Evolutionary conservation across 805 yeast genomes (phyloP), one percentile per base, ranked within the genome.

Genomic region (Candida nanaspora): DNA sequence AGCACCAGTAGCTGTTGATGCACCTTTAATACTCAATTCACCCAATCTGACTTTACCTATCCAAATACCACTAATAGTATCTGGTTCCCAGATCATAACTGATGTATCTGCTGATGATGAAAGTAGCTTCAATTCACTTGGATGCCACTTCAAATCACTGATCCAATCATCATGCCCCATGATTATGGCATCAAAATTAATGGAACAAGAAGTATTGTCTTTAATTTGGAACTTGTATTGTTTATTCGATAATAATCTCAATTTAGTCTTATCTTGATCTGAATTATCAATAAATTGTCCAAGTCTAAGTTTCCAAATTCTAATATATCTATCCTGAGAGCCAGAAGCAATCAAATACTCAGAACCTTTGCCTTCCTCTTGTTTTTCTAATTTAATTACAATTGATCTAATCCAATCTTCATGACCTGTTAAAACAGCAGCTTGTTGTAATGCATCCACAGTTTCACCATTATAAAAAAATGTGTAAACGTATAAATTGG

Each of bases 151-250:
- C 36, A 93, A 66, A 9, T 86, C 78, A 2, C 91, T 78, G 21
- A 94, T 81, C 98, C 98, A 93, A 59, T 93, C 99, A 57, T 93
- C 99, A 61, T 93, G 98, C 7, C 98, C 99, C 83, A 93, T 82
- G 21, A 93, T 78, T 44, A 93, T 74, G 0, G 98, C 96, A 54
- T 94, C 99, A 55, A 89, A 87, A 48, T 77, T 78, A 39, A 88
- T 71, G 4, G 82, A 76, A 43, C 75, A 76, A 38, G 65, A 58
- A 2, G 69, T 55, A 19, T 37, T 15, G 8, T 33, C 52, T 3
- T 50, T 56, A 30, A 72, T 53, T 11, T 54, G 50, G 46, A 87
- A 78, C 45, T 76, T 73, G 58, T 84, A 80, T 59, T 80, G 84
- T 50, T 83, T 87, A 62, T 85, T 86, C 15, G 82, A 76, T 43